Base-by-base conservation (phyloP, 768 basidiomycete genomes). In the Ramaria sp. region DNA sequence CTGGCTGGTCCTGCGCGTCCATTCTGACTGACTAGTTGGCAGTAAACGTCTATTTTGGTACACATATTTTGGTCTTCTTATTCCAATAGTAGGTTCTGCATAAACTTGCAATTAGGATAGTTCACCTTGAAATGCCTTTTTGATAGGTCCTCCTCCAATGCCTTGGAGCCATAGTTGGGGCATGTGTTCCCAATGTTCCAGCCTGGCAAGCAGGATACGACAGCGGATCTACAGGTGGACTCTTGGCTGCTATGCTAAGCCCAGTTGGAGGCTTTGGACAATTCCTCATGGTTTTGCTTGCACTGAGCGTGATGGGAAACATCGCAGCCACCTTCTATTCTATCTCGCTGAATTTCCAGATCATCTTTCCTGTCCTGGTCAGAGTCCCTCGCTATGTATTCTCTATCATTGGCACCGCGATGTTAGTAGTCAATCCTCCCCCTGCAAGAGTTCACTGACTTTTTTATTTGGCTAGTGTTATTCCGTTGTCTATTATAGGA, bases 281-380 rank as follows among this genome's bases (percentile, higher is more conserved):
- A 59, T 79, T 86, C 66, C 69, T 88, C 43, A 72, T 82, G 0
- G 83, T 85, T 25, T 63, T 92, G 52, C 72, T 91, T 58, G 79
- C 83, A n/a, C 67, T 93, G 28, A 82, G 82, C 56, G 80, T 89
- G 12, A 80, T 82, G 1, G 86, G 79, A 2, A 93, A 92, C 68
- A 83, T 88, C 43, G 85, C 88, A 0, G 79, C 83, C 2, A 85
- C 87, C 5, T 81, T 91, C 58, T 96, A 96, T 66, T 88, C 84
- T 42, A 77, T 85, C 55, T 78, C 81, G 58, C 73, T 91, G 56
- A 83, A 79, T 63, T 70, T 88, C 59, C 88, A 91, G 63, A 73
- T 84, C 1, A 73, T 83, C 60, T 64, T 85, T 4, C 85, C 87
- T 0, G 71, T 69, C 39, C 71, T 82, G 32, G 70, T 73, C 10